Base-by-base conservation (phyloP, 2,329 filamentous ascomycete species). In the Orbilia brochopaga region DNA sequence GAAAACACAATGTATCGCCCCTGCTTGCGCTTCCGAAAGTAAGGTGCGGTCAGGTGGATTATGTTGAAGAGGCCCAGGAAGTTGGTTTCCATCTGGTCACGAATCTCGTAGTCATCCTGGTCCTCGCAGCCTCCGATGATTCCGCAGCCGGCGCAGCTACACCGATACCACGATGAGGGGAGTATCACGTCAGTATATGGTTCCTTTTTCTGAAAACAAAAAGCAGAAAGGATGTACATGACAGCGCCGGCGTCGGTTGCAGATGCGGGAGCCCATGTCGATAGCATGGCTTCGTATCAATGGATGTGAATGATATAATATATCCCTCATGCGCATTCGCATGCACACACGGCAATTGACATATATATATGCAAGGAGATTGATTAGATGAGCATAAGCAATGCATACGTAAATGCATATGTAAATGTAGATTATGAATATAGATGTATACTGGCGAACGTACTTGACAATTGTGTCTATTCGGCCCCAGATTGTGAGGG, bases 1-100 rank as follows among this genome's bases (percentile, higher is more conserved):
- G 91, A 96, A 81, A 97, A 97, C 74, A 97, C 96, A 56, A 97
- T 83, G 79, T 97, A 97, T 30, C 92, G 86, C 0, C 94, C 94
- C 0, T 82, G 83, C 21, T 85, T 84, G 74, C 91, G 88, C 74
- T 87, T 84, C 57, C 93, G 87, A 76, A 97, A 95, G 80, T 96
- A 91, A 0, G 92, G 92, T 40, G 97, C 82, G 1, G 90, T 92
- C 19, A 90, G 83, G 79, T 97, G 92, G 69, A 97, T 89, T 76
- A 99, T 96, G 80, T 97, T 90, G 69, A 97, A 81, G 0, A 92
- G 95, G 60, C 94, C 94, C 83, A 96, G 93, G 80, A 97, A 96
- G 80, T 99, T 99, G 21, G 92, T 97, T 82, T 95, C 91, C 81
- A 97, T 97, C 80, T 97, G 94, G 77, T 96, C 93, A 67, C 92